Evolutionary conservation across 2,329 filamentous ascomycete species (phyloP).

Genomic region (Aspergillus sp.): DNA sequence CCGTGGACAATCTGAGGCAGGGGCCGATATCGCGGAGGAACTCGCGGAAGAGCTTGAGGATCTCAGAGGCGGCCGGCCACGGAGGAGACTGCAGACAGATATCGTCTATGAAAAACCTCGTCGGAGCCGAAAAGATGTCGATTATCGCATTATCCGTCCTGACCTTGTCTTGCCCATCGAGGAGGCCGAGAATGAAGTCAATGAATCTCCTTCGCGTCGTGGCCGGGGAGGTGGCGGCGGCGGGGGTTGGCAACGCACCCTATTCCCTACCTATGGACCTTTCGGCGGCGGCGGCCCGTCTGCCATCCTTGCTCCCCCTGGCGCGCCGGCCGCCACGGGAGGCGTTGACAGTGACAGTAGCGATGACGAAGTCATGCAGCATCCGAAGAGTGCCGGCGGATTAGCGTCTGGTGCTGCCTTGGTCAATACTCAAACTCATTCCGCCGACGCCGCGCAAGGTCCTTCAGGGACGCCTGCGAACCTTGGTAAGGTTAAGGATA

Average conservation of each 20-base stretch:
- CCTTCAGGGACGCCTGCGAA: slow-evolving; percentile 69
- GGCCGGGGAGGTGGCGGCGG: slow-evolving; percentile 62
- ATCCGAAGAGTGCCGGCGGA: slow-evolving; percentile 62
- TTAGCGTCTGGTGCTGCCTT: slow-evolving; percentile 57
- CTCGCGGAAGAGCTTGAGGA: slow-evolving; percentile 60
- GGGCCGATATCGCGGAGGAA: slow-evolving; percentile 53
- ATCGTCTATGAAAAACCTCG: slow-evolving; percentile 50
- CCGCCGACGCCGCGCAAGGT: slow-evolving; percentile 56
- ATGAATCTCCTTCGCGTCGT: slow-evolving; percentile 67
- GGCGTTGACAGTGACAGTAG: slow-evolving; percentile 93
- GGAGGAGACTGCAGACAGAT: slow-evolving; percentile 35
- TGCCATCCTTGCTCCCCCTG: slow-evolving; percentile 71
- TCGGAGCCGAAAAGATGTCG: slow-evolving; percentile 64
- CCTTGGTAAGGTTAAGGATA: slow-evolving; percentile 90
- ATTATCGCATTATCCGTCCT: slow-evolving; percentile 83
- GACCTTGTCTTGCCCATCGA: slow-evolving; percentile 71
- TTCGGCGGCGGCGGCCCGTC: slow-evolving; percentile 79
- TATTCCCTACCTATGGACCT: slow-evolving; percentile 88
- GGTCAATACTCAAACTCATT: slow-evolving; percentile 57
- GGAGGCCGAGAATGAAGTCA: slow-evolving; percentile 67
- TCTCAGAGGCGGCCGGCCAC: slow-evolving; percentile 47
- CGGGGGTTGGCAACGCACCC: slow-evolving; percentile 68
- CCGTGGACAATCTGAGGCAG: slow-evolving; percentile 45
- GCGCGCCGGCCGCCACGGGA: slow-evolving; percentile 66
- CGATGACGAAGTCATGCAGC: slow-evolving; percentile 79